Evolutionary conservation across 73 alveolate species (phyloP).

Genomic region (Paramecium tetraurelia): DNA sequence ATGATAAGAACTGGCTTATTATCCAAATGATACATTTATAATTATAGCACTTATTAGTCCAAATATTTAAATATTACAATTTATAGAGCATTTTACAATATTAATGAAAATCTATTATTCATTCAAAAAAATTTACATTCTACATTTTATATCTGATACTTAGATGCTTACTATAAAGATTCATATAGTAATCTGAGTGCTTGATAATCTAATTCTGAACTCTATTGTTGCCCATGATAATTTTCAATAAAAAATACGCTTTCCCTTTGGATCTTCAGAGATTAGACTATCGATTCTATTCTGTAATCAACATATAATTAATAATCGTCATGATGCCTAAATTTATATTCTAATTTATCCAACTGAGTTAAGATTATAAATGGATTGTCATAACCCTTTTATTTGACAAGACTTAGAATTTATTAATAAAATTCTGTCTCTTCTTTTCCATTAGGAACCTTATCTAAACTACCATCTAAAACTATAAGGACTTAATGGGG

Average conservation of each 20-base stretch:
- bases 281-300: slow-evolving; percentile 30
- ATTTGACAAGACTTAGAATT: slow-evolving; percentile 3
- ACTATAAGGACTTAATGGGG: slow-evolving; percentile 51
- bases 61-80: neutral
- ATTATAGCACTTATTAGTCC: neutral
- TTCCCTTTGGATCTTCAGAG: slow-evolving; percentile 35
- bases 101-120: neutral
- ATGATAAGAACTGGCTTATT: neutral
- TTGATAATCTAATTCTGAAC: slow-evolving; percentile 39
- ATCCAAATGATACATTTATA: neutral
- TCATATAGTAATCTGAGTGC: slow-evolving; percentile 38
- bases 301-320: slow-evolving; percentile 27
- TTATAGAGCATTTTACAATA: neutral
- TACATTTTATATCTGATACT: neutral
- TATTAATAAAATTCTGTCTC: slow-evolving; percentile 45
- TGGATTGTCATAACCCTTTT: slow-evolving; percentile 44
- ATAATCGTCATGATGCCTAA: slow-evolving; percentile 6
- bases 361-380: slow-evolving; percentile 43
- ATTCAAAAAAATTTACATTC: slow-evolving; percentile 19
- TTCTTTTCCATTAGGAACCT: slow-evolving; percentile 60
- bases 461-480: slow-evolving; percentile 63
- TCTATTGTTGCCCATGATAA: slow-evolving; percentile 12
- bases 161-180: slow-evolving; percentile 27
- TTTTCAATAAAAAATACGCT: slow-evolving; percentile 52
- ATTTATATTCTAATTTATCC: slow-evolving; percentile 52